Percentiles rank a stretch among this genome's conserved stretches.
Evolutionary conservation across 768 basidiomycete genomes (phyloP).

Genomic region (Hydnomerulius pinastri): DNA sequence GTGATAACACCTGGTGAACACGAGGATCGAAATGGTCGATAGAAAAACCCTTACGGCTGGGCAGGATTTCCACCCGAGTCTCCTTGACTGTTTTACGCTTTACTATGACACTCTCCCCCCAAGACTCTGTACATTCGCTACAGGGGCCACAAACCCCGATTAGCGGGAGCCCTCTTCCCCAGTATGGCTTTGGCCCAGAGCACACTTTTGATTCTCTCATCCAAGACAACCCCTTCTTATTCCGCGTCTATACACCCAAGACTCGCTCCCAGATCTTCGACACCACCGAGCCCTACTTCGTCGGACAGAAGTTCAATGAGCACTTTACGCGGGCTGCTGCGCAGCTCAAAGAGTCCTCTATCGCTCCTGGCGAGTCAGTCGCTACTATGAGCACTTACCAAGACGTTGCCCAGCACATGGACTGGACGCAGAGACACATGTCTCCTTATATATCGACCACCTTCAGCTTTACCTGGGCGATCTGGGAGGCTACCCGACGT

Average conservation of each 20-base stretch:
- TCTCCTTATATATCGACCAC: conserved; percentile 76
- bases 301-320: conserved; percentile 65
- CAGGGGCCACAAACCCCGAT: conserved; percentile 25
- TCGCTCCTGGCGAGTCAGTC: conserved; percentile 33
- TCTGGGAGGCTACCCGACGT: conserved; percentile 81
- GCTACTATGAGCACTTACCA: conserved; percentile 46
- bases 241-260: conserved; percentile 79
- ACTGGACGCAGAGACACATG: conserved; percentile 72
- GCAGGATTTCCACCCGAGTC: conserved; percentile 7
- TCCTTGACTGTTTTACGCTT: conserved; percentile 8
- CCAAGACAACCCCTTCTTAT: conserved; percentile 70
- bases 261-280: conserved; percentile 54
- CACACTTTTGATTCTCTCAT: conserved; percentile 62
- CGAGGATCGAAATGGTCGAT: conserved; percentile 25
- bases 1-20: conserved; percentile 34
- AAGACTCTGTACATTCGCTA: conserved; percentile 13
- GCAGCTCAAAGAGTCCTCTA: conserved; percentile 35
- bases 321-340: conserved; percentile 38
- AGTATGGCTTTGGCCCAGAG: conserved; percentile 71
- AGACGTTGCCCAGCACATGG: conserved; percentile 71
- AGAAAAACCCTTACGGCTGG: conserved; percentile 26
- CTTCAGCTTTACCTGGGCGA: conserved; percentile 80
- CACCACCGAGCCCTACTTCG: conserved; percentile 61
- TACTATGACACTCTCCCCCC: conserved; percentile 28
- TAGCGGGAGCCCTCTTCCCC: conserved; percentile 48